Evolutionary conservation across 495 filamentous ascomycete genomes (phyloP), one percentile per base, ranked within the genome.

Genomic region (Filosporella fistucella): DNA sequence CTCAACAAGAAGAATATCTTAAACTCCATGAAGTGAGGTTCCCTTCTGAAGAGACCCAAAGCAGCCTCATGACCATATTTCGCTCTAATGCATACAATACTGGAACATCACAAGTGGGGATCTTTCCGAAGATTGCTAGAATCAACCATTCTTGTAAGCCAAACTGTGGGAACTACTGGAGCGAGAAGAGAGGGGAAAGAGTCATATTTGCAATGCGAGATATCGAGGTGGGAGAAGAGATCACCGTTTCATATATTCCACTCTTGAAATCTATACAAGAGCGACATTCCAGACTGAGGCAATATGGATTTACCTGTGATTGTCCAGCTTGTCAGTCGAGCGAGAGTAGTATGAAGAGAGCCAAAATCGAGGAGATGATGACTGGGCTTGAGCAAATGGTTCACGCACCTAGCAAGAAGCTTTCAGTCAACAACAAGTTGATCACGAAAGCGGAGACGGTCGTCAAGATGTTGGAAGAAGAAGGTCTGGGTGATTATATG

Each of bases 91-190:
- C 43, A 17, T 54, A 52, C 32, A 42, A 45, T 20, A 45, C 51
- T 9, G 47, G 43, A 16, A 24, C 33, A 24, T 12, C 28, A 2
- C 26, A 42, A 7, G 24, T 41, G 16, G 63, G 57, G 18, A 35
- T 67, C 14, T 69, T 69, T 50, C 51, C 57, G 10, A 52, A 61
- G 14, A 52, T 61, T 25, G 65, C 54, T 20, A 57, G 64, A 17
- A 62, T 70, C 46, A 70, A 70, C 51, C 67, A 70, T 40, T 53
- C 60, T 21, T 70, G 67, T 34, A 41, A 55, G 13, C 55, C 58
- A 34, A 68, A 68, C 44, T 56, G 57, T 18, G 51, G 58, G 36
- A 66, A 65, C 6, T 52, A 9, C 12, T 70, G 67, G 67, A 68
- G 65, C 33, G 41, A 55, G 14, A 55, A 54, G 9, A 45, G 59